Percentiles rank a stretch among this genome's conserved stretches.
These are phyloP conservation scores for Quercus robur DNA, from an alignment of 306 rosid genomes.

Conservation along the genomic window DNA sequence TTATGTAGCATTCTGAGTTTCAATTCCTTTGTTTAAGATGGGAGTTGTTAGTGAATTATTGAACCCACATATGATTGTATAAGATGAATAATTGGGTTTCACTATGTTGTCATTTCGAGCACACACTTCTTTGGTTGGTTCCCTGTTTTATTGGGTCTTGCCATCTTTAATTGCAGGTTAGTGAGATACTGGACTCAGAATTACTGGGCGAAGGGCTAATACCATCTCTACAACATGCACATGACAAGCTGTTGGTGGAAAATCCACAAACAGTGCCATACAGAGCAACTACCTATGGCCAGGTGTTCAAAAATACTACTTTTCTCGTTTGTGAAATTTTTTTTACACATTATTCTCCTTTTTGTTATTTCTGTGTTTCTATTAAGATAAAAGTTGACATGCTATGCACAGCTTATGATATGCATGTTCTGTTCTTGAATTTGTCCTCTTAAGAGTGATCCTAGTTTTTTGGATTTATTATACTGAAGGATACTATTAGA, in stretches of 20 bases:
- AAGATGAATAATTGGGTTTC: constrained; percentile 5
- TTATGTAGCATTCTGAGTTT: background rate
- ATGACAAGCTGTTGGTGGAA: constrained; percentile 70
- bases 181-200: constrained; percentile 93
- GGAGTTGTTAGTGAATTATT: background rate
- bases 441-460: background rate
- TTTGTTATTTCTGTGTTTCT: constrained; percentile 2
- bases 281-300: constrained; percentile 78
- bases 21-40: background rate
- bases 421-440: background rate
- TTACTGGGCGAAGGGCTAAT: constrained; percentile 94
- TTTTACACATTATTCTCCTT: background rate
- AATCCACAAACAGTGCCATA: constrained; percentile 74
- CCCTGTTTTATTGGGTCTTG: background rate
- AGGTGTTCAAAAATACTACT: constrained; percentile 40
- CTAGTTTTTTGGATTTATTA: background rate
- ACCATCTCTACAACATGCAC: constrained; percentile 86
- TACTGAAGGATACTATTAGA: background rate
- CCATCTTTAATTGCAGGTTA: constrained; percentile 50
- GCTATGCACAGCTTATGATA: background rate
- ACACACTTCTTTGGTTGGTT: background rate
- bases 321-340: background rate
- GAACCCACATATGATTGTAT: background rate
- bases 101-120: background rate
- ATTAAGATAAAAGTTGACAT: background rate